Evolutionary conservation across 768 basidiomycete genomes (phyloP), one percentile per base, ranked within the genome.

Genomic region (Leucocoprinus leucothites): DNA sequence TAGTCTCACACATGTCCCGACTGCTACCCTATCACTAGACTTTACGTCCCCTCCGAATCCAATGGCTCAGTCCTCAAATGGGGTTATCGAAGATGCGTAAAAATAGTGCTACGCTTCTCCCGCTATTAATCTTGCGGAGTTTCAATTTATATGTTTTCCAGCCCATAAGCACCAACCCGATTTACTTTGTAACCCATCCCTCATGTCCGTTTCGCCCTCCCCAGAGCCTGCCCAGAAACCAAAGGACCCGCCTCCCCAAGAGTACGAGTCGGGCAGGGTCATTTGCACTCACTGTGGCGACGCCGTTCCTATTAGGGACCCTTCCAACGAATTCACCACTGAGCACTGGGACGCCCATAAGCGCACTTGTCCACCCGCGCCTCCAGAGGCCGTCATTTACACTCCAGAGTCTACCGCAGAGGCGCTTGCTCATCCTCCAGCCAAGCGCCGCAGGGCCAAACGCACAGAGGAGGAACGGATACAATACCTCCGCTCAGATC

Each of bases 391-490:
- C 5, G 71, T 77, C 14, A 72, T 75, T 28, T 75, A 74, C 61
- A 75, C 73, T 25, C 77, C 75, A 4, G 74, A 73, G 59, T 71
- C 66, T 56, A 67, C 73, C 14, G 72, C 69, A 13, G 72, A 75
- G 57, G 65, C 71, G 13, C 69, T 74, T n/a, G 67, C 74, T 1
- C 75, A 79, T 62, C 79, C 79, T 3, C 77, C 80, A 0, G 67
- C 77, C 13, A 88, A 89, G 63, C 82, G 86, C 18, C 81, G 87
- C 3, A 78, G 88, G 9, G 85, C 87, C 0, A 90, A 90, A 63
- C 80, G 88, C 35, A 85, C 87, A 0, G 89, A 91, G 58, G 86
- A 87, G 36, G 87, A 89, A 57, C 83, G 87, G 18, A 89, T 89
- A 59, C 80, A 83, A 43, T 89, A 89, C 57, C 76, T 81, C 14